Percentiles rank a stretch among this genome's conserved stretches.
Conservation (phyloP, 2,329 filamentous ascomycete species). For the Pyricularia sp. region DNA sequence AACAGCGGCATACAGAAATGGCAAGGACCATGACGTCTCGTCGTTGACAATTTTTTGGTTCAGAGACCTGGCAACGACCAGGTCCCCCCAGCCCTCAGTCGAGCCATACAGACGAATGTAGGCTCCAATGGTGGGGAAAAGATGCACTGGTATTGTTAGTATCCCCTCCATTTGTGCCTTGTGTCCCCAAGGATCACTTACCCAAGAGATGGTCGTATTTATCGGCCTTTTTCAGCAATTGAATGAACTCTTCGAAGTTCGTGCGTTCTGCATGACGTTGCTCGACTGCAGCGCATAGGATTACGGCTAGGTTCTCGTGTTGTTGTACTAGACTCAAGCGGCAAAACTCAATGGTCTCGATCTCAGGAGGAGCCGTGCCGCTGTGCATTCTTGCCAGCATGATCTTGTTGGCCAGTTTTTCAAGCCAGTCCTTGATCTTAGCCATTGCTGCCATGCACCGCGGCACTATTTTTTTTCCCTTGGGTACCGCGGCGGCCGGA, state of each 20-base stretch:
- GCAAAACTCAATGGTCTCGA: constrained; percentile 74
- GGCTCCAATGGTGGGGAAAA: constrained; percentile 69
- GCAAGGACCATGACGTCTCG: constrained; percentile 60
- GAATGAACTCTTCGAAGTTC: constrained; percentile 67
- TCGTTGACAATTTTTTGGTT: constrained; percentile 62
- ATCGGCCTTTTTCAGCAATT: constrained; percentile 58
- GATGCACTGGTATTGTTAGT: constrained; percentile 53
- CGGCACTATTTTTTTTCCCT: constrained; percentile 54
- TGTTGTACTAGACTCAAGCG: constrained; percentile 74
- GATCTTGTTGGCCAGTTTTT: constrained; percentile 64
- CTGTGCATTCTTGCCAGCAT: constrained; percentile 55
- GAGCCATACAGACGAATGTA: constrained; percentile 74
- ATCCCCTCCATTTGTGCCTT: constrained; percentile 4
- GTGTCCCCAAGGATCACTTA: constrained; percentile 19
- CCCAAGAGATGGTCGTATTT: constrained; percentile 61
- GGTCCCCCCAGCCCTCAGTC: constrained; percentile 57
- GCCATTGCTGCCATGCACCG: constrained; percentile 70
- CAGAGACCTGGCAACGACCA: constrained; percentile 61
- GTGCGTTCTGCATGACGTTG: constrained; percentile 58
- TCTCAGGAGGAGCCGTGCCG: constrained; percentile 42
- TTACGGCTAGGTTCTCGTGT: constrained; percentile 79
- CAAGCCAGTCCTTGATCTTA: constrained; percentile 68
- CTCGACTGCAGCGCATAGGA: constrained; percentile 70
- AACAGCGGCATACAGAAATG: constrained; percentile 70
- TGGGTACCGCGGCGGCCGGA: constrained; percentile 22